phyloP scores from a whole-genome alignment of 2,329 filamentous ascomycete species.

The Colletotrichum sp. region DNA sequence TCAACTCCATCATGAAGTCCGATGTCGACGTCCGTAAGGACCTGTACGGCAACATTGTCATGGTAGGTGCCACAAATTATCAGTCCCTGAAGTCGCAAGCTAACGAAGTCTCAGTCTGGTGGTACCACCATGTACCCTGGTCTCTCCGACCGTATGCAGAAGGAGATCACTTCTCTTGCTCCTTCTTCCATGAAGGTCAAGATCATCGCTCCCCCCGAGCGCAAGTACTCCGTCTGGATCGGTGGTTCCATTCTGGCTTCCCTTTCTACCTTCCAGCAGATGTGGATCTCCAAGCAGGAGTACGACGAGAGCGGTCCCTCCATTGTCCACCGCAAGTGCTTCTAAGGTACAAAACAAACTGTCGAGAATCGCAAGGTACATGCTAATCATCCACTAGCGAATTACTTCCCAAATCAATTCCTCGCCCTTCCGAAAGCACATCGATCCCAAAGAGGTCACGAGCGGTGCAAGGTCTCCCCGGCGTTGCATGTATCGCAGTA shows the following conservation, averaged over 20 bases:
- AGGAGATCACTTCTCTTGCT: constrained; percentile 99
- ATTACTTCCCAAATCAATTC: constrained; percentile 23
- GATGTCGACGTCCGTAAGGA: constrained; percentile 99
- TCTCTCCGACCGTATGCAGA: constrained; percentile 99
- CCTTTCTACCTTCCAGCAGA: constrained; percentile 99
- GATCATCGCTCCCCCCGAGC: constrained; percentile 99
- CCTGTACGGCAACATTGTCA: constrained; percentile 99
- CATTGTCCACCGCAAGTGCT: constrained; percentile 99
- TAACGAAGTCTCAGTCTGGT: constrained; percentile 76
- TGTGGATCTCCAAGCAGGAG: constrained; percentile 99
- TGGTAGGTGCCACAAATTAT: constrained; percentile 70
- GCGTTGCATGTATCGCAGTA: constrained; percentile 53
- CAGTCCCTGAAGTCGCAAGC: constrained; percentile 15
- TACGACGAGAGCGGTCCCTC: constrained; percentile 99
- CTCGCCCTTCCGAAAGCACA: constrained; percentile 38
- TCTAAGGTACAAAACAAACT: constrained; percentile 73
- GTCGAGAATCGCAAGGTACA: background rate
- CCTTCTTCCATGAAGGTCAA: constrained; percentile 99
- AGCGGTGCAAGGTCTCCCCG: constrained; percentile 46
- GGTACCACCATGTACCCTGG: constrained; percentile 99
- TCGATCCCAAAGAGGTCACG: constrained; percentile 51
- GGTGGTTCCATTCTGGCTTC: constrained; percentile 99
- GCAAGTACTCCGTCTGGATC: constrained; percentile 99
- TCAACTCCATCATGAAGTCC: constrained; percentile 99
- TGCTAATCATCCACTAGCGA: background rate